Evolutionary conservation across 345 rosid genomes (phyloP).

Genomic region (Eutrema heterophyllum): DNA sequence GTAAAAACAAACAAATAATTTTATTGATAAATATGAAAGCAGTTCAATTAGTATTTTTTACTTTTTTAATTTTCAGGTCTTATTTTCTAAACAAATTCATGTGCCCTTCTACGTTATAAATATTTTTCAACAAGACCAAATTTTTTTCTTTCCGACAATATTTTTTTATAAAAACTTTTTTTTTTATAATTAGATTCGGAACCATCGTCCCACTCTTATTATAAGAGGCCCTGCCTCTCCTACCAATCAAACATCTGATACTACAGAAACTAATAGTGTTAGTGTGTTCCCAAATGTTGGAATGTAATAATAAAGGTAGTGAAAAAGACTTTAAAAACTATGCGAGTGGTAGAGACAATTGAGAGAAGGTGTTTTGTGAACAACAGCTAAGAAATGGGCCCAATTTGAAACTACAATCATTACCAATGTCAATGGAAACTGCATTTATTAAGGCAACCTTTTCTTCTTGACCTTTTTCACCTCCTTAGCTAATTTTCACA

Average conservation of each 20-base stretch:
- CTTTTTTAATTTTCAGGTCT: no score
- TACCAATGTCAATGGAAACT: slow-evolving; percentile 13
- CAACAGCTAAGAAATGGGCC: slow-evolving; percentile 26
- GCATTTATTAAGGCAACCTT: slow-evolving; percentile 4
- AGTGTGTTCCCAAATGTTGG: neutral
- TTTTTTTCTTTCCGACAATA: no score
- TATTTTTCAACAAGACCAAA: no score
- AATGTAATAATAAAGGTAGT: slow-evolving; percentile 11
- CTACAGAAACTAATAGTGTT: neutral
- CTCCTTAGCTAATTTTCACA: neutral
- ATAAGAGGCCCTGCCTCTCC: neutral
- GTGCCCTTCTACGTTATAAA: no score
- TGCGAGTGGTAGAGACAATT: slow-evolving; percentile 19
- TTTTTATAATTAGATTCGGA: neutral
- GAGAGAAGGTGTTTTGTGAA: slow-evolving; percentile 12
- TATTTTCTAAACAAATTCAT: no score
- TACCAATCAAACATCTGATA: neutral
- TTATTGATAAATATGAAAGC: no score
- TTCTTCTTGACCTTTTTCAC: neutral
- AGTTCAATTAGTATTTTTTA: no score
- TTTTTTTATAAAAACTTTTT: neutral
- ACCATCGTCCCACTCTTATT: neutral
- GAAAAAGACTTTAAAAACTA: slow-evolving; percentile 8
- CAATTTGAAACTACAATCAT: slow-evolving; percentile 14
- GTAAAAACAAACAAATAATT: no score